phyloP scores from a whole-genome alignment of 1,139 yeast species.

The Saccharomyces hybrid region DNA sequence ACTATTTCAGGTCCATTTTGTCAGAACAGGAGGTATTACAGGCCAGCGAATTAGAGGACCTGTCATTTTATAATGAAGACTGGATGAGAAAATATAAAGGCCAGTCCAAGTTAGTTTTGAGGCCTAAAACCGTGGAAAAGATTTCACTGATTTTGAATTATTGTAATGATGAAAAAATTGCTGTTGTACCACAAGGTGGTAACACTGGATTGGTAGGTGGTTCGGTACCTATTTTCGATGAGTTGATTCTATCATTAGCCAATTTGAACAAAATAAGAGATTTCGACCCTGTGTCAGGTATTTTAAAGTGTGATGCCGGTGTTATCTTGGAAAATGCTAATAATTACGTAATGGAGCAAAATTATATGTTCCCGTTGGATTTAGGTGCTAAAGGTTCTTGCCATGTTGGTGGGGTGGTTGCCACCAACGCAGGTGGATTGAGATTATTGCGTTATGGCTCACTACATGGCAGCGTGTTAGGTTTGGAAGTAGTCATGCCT shows the following conservation, averaged over 20 bases:
- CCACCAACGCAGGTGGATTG: slow-evolving; percentile 94
- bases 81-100: slow-evolving; percentile 96
- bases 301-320: slow-evolving; percentile 85
- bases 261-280: slow-evolving; percentile 70
- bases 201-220: slow-evolving; percentile 97
- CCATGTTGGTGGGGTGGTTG: slow-evolving; percentile 90
- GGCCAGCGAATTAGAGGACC: slow-evolving; percentile 36
- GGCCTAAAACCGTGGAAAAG: slow-evolving; percentile 78
- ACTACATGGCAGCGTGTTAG: slow-evolving; percentile 83
- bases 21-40: slow-evolving; percentile 40
- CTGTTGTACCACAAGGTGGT: slow-evolving; percentile 96
- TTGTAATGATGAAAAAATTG: slow-evolving; percentile 63
- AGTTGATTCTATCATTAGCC: slow-evolving; percentile 63
- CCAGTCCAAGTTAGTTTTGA: slow-evolving; percentile 69
- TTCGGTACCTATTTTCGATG: slow-evolving; percentile 86
- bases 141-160: slow-evolving; percentile 69
- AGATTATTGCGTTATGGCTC: slow-evolving; percentile 85
- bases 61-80: slow-evolving; percentile 75
- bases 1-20: slow-evolving; percentile 51
- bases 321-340: slow-evolving; percentile 76
- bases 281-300: slow-evolving; percentile 80
- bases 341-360: slow-evolving; percentile 58
- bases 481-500: slow-evolving; percentile 84
- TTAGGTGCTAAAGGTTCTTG: slow-evolving; percentile 96
- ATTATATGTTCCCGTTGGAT: slow-evolving; percentile 87